phyloP scores from a whole-genome alignment of 768 basidiomycete species.

The Exidia glandulosa region DNA sequence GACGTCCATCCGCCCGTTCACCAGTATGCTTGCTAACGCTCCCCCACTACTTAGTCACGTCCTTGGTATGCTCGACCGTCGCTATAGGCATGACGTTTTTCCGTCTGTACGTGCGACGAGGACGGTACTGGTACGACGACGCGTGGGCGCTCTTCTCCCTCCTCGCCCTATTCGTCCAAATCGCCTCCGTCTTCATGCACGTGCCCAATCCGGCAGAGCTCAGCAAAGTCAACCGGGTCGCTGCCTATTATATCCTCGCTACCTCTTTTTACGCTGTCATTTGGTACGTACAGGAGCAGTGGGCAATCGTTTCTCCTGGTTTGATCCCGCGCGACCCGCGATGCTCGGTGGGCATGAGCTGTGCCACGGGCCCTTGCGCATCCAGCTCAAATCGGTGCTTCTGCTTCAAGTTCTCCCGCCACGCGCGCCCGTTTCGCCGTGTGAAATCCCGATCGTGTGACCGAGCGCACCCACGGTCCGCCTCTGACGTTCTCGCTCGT shows the following conservation, averaged over 20 bases:
- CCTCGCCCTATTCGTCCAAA: not conserved
- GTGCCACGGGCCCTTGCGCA: too few relatives aligned
- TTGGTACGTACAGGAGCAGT: not conserved
- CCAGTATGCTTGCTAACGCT: not conserved
- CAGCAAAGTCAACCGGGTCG: not conserved
- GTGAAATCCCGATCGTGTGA: too few relatives aligned
- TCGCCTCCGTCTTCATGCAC: not conserved
- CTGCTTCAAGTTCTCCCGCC: too few relatives aligned
- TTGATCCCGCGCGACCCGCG: not conserved
- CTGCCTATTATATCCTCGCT: conserved; percentile 2
- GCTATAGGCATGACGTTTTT: not conserved
- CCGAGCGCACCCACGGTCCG: too few relatives aligned
- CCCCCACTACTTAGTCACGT: not conserved
- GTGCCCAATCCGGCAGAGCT: not conserved
- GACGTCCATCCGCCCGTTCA: not conserved
- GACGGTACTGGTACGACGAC: not conserved
- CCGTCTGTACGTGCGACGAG: not conserved
- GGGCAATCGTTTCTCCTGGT: not conserved
- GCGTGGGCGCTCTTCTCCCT: not conserved
- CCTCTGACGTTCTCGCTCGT: too few relatives aligned
- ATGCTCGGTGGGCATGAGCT: too few relatives aligned
- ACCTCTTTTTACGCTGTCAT: conserved; percentile 3
- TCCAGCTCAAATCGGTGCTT: too few relatives aligned
- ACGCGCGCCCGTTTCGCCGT: too few relatives aligned
- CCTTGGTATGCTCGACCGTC: not conserved